Evolutionary conservation across 2,329 filamentous ascomycete species (phyloP), one percentile per base, ranked within the genome.

Genomic region (Fusarium austroafricanum): DNA sequence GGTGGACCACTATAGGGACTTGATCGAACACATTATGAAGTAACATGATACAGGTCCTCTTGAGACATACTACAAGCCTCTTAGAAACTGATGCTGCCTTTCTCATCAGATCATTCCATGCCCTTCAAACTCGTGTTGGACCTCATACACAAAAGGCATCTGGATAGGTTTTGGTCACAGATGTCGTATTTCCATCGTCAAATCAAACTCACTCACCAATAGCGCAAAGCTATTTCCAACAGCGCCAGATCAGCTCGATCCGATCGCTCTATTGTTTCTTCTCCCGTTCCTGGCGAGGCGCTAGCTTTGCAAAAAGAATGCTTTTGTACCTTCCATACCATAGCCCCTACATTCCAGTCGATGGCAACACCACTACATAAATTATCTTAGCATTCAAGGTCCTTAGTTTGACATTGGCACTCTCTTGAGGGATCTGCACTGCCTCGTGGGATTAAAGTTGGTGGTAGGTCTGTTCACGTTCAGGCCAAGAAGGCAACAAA

Each of bases 241-340:
- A 46, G 28, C 39, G 28, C 44, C 57, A 44, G 38, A 39, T 38
- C 50, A 44, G 57, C 29, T 26, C 33, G 44, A 58, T 64, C 57
- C 37, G 59, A 46, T 40, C 23, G 35, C 51, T 51, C 59, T 46
- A 26, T 29, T 38, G 28, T 42, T 40, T 18, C 21, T 37, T 39
- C 43, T 64, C 44, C 39, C 40, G 61, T 64, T 64, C 59, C 61
- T 59, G 59, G 40, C 18, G 21, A 57, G 38, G 29, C 52, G 39
- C 61, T 64, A 64, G 38, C 15, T n/a, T 39, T 17, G 23, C 8
- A 20, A 12, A n/a, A 58, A 37, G 14, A 38, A 59, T 64, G 52
- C 14, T 35, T 35, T 38, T 37, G 52, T 64, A 29, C 60, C 59
- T 64, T 46, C 20, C 38, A 51, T 47, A 14, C 18, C n/a, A 23